phyloP scores from a whole-genome alignment of 1,284 basidiomycete genomes.

The Ganoderma sinense region DNA sequence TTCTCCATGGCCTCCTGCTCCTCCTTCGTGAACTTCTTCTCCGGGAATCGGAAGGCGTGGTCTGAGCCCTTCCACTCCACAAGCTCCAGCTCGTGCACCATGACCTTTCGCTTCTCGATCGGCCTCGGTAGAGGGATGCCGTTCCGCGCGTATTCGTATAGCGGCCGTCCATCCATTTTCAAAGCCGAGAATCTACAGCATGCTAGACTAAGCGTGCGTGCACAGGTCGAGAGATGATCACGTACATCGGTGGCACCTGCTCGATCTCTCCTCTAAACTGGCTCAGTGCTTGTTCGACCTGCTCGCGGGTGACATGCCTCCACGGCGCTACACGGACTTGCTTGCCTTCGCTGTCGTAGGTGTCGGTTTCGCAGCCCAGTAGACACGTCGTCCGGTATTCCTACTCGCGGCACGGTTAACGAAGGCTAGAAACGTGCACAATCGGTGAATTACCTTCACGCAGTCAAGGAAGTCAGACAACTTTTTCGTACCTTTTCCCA shows the following conservation, averaged over 20 bases:
- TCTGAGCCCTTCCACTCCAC: slow-evolving; percentile 72
- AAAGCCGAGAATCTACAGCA: slow-evolving; percentile 89
- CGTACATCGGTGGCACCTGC: slow-evolving; percentile 93
- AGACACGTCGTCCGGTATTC: slow-evolving; percentile 93
- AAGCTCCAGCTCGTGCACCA: slow-evolving; percentile 82
- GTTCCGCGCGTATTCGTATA: slow-evolving; percentile 96
- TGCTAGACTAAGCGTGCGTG: not conserved
- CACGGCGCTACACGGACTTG: slow-evolving; percentile 81
- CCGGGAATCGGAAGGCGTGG: slow-evolving; percentile 78
- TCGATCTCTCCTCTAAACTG: slow-evolving; percentile 88
- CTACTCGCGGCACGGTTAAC: slow-evolving; percentile 48
- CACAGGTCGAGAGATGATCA: not conserved
- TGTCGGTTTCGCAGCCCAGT: slow-evolving; percentile 94
- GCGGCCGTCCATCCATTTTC: slow-evolving; percentile 96
- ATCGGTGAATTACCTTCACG: slow-evolving; percentile 72
- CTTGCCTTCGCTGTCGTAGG: slow-evolving; percentile 91
- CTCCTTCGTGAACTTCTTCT: slow-evolving; percentile 70
- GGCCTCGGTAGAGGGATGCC: slow-evolving; percentile 91
- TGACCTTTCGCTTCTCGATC: slow-evolving; percentile 88
- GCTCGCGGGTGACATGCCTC: slow-evolving; percentile 84
- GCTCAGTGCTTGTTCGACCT: slow-evolving; percentile 76
- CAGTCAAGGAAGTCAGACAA: slow-evolving; percentile 89
- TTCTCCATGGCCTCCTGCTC: slow-evolving; percentile 76
- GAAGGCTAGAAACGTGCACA: slow-evolving; percentile 18
- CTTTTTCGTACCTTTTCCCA: slow-evolving; percentile 92